phyloP scores from a whole-genome alignment of 805 yeast species.

The Kluyveromyces dobzhanskii region DNA sequence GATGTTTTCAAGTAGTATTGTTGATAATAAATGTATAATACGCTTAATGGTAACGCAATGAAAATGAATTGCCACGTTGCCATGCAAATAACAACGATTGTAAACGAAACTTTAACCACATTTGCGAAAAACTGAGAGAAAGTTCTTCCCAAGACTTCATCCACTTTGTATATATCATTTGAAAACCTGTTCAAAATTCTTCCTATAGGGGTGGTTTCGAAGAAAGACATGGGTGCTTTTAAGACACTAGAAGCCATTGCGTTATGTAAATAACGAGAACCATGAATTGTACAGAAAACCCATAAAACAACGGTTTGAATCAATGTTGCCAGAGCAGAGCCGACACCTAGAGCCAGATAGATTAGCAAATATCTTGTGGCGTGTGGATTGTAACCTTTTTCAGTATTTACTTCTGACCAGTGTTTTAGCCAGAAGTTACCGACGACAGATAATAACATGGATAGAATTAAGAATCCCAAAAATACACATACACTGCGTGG shows the following conservation, averaged over 20 bases:
- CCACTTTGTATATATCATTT: conserved; percentile 82
- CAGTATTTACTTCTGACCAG: conserved; percentile 89
- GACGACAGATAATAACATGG: conserved; percentile 53
- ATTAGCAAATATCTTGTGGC: conserved; percentile 64
- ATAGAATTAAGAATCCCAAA: conserved; percentile 43
- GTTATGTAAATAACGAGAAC: conserved; percentile 69
- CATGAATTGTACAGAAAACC: conserved; percentile 76
- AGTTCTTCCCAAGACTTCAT: conserved; percentile 65
- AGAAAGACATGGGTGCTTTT: conserved; percentile 90
- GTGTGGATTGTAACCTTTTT: conserved; percentile 60
- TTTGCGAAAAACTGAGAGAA: conserved; percentile 61
- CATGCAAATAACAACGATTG: conserved; percentile 68
- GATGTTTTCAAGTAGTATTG: conserved; percentile 69
- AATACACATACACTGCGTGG: conserved; percentile 53
- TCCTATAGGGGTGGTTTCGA: too few relatives aligned
- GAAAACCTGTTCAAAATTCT: conserved; percentile 93
- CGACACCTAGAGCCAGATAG: conserved; percentile 67
- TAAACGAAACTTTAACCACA: conserved; percentile 56
- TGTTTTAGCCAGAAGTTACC: conserved; percentile 91
- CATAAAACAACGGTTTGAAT: conserved; percentile 62
- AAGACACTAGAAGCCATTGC: conserved; percentile 66
- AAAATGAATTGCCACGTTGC: conserved; percentile 84
- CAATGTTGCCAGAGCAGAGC: conserved; percentile 51
- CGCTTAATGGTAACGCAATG: conserved; percentile 59
- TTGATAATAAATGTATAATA: conserved; percentile 63